phyloP scores from a whole-genome alignment of 106 monocot genomes.

The Apostasia ramifera region DNA sequence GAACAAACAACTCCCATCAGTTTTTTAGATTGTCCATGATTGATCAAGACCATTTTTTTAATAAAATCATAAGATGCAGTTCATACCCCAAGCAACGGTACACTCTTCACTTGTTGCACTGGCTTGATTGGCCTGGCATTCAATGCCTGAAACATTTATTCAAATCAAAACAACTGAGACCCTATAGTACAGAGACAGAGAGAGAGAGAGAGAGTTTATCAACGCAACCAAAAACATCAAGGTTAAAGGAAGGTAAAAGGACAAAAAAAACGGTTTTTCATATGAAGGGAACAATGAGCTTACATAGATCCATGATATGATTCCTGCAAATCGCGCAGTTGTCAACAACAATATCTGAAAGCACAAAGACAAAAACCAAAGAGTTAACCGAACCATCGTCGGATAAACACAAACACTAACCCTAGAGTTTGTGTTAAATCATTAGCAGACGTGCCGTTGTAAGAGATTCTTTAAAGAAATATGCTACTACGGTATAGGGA shows the following conservation, averaged over 20 bases:
- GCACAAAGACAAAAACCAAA: not conserved
- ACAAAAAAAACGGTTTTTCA: not conserved
- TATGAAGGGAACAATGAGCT: constrained; percentile 1
- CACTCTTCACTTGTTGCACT: constrained; percentile 73
- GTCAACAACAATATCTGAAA: constrained; percentile 66
- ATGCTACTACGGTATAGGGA: too few relatives aligned
- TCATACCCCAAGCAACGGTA: constrained; percentile 72
- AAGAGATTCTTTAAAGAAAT: too few relatives aligned
- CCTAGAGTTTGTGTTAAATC: not conserved
- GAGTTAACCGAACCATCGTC: not conserved
- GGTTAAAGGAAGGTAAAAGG: not conserved
- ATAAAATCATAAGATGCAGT: not conserved
- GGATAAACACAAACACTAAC: not conserved
- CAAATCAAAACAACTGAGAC: not conserved
- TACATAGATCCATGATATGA: constrained; percentile 72
- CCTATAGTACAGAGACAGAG: not conserved
- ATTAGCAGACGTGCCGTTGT: too few relatives aligned
- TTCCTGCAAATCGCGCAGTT: constrained; percentile 63
- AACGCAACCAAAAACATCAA: not conserved
- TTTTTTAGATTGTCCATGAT: too few relatives aligned
- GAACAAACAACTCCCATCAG: too few relatives aligned
- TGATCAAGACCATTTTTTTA: too few relatives aligned
- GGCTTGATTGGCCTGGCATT: constrained; percentile 75
- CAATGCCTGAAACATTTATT: constrained; percentile 39
- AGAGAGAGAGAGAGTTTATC: not conserved